Evolutionary conservation across 2,329 filamentous ascomycete species (phyloP).

Genomic region (Ceratocystis smalleyi): DNA sequence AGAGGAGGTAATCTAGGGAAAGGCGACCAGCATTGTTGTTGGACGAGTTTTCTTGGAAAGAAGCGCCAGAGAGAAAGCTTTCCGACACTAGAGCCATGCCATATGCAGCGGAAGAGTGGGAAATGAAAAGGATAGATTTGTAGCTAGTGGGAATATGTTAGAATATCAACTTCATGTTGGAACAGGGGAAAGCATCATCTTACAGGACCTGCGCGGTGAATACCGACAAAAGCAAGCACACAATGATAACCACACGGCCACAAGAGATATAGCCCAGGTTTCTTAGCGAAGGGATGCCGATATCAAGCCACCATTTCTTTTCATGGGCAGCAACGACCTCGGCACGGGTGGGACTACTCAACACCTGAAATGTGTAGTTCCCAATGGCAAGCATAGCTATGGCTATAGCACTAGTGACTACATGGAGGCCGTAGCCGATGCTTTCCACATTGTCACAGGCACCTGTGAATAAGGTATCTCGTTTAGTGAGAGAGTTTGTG

Average conservation of each 20-base stretch:
- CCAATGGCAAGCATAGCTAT: slow-evolving; percentile 32
- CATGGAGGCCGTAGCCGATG: slow-evolving; percentile 30
- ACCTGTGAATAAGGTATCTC: slow-evolving; percentile 27
- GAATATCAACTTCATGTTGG: slow-evolving; percentile 4
- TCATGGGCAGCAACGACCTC: slow-evolving; percentile 35
- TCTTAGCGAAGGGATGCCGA: slow-evolving; percentile 37
- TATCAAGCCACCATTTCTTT: slow-evolving; percentile 34
- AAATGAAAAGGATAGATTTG: slow-evolving; percentile 36
- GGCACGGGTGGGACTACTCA: slow-evolving; percentile 36
- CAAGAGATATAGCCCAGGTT: slow-evolving; percentile 32
- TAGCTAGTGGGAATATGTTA: slow-evolving; percentile 23
- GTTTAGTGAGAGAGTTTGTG: slow-evolving; percentile 24
- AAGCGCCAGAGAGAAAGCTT: slow-evolving; percentile 25
- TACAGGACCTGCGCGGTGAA: slow-evolving; percentile 36
- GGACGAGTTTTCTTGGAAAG: slow-evolving; percentile 25
- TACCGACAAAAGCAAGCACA: slow-evolving; percentile 28
- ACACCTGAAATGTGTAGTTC: slow-evolving; percentile 40
- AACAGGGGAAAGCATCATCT: slow-evolving; percentile 18
- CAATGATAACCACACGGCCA: slow-evolving; percentile 27
- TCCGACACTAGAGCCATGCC: slow-evolving; percentile 25
- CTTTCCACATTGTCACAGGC: slow-evolving; percentile 25
- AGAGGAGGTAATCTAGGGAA: slow-evolving; percentile 20
- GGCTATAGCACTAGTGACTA: slow-evolving; percentile 30
- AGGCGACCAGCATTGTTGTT: slow-evolving; percentile 23
- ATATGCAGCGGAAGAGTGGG: slow-evolving; percentile 24